Conservation (phyloP, 495 filamentous ascomycete species). For the Podospora fimiseda region DNA sequence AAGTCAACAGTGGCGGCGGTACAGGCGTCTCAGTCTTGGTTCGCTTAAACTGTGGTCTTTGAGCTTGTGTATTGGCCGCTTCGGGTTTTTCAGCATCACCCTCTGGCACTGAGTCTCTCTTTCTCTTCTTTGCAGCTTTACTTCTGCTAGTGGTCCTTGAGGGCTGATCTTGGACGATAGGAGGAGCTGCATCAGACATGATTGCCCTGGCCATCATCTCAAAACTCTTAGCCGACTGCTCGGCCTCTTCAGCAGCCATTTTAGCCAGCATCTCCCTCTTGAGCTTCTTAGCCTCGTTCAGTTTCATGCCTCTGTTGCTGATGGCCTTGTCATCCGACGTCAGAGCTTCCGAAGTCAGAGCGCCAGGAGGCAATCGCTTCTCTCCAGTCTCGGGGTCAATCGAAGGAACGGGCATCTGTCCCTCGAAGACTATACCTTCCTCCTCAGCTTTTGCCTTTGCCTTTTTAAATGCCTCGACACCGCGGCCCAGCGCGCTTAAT, state of each 20-base stretch:
- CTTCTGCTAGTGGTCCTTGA: conserved; percentile 23
- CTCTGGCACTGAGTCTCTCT: conserved; percentile 44
- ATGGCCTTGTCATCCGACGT: conserved; percentile 50
- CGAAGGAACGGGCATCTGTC: conserved; percentile 37
- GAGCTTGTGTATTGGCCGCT: conserved; percentile 21
- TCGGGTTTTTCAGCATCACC: conserved; percentile 39
- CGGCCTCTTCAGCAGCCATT: conserved; percentile 61
- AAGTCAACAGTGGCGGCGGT: conserved; percentile 38
- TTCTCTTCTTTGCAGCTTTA: conserved; percentile 44
- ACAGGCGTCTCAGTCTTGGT: conserved; percentile 53
- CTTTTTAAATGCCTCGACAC: conserved; percentile 63
- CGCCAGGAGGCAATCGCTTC: conserved; percentile 41
- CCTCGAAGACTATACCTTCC: conserved; percentile 57
- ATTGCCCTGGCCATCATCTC: conserved; percentile 42
- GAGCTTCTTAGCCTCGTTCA: conserved; percentile 88
- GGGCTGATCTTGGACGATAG: conserved; percentile 16
- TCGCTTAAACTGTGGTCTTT: conserved; percentile 43
- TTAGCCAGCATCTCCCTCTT: conserved; percentile 69
- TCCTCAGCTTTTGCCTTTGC: conserved; percentile 64
- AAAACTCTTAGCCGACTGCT: conserved; percentile 54
- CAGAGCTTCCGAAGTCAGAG: conserved; percentile 44
- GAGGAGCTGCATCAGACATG: conserved; percentile 36
- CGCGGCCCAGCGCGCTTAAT: conserved; percentile 68
- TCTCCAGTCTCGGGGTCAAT: conserved; percentile 42
- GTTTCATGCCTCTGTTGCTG: conserved; percentile 81